These are phyloP conservation scores for Oxyria digyna DNA, from an alignment of 148 eudicot species.

Conservation along the genomic window DNA sequence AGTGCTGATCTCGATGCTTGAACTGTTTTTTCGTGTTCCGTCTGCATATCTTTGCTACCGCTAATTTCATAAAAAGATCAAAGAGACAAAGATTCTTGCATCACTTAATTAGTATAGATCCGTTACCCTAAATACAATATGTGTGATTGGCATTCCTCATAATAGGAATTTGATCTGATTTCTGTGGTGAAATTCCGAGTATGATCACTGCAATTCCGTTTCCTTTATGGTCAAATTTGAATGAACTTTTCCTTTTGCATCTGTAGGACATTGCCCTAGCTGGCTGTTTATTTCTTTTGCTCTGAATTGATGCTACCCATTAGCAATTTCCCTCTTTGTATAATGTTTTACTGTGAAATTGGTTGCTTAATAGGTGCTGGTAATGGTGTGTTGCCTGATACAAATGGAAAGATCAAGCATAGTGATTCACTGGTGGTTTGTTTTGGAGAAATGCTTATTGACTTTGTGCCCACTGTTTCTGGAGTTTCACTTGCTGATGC, in stretches of 20 bases:
- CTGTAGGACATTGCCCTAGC: background rate
- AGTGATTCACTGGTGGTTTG: slow-evolving; percentile 52
- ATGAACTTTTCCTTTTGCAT: background rate
- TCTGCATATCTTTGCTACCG: background rate
- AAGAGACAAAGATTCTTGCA: background rate
- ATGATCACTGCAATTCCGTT: background rate
- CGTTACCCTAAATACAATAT: background rate
- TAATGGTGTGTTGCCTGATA: slow-evolving; percentile 12
- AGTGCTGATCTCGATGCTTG: background rate
- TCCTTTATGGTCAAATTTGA: background rate
- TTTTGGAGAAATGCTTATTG: slow-evolving; percentile 89
- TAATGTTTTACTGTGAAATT: background rate
- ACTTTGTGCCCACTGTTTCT: slow-evolving; percentile 69
- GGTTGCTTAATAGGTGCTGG: slow-evolving; percentile 10
- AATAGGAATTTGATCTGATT: background rate
- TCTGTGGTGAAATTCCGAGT: background rate
- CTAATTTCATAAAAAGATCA: background rate
- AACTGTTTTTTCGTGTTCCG: background rate
- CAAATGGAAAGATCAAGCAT: slow-evolving; percentile 27
- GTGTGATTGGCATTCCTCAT: background rate
- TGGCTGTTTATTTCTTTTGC: background rate
- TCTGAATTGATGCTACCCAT: background rate
- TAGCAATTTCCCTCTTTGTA: background rate
- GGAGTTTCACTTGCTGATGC: slow-evolving; percentile 90
- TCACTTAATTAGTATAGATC: background rate